Base-by-base conservation (phyloP, 768 basidiomycete genomes). In the Coprinellus aureogranulatus region DNA sequence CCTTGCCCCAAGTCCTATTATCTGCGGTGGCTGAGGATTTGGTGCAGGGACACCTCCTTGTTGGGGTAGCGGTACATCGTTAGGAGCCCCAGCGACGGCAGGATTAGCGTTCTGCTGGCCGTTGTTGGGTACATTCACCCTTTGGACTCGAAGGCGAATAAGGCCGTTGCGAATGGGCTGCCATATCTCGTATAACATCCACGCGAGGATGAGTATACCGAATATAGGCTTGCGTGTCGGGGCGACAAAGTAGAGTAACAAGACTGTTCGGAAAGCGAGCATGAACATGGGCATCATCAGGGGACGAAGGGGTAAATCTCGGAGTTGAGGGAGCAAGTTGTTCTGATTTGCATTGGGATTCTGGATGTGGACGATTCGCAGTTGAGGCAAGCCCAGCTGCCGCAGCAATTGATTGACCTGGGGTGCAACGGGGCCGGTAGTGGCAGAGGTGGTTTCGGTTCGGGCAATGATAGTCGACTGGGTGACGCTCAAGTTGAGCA, bases 121-220 rank as follows among this genome's bases (percentile, higher is more conserved):
- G 49, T 56, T 40, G 57, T 44, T 54, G 31, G 41, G 40, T 23
- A 60, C 58, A 23, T 34, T 34, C 34, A 51, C 23, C 12, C 65
- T 68, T 34, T 63, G 64, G 47, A 63, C 64, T 22, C 72, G 66
- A 34, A 72, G 70, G 22, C 64, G 72, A 54, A 70, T 64, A 27
- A 76, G 64, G 49, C 64, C 81, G 62, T 70, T 78, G 39, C 85
- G 79, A 57, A 90, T 79, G 25, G 86, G 85, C 52, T 80, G 81
- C 87, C 87, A 89, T 31, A 87, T 83, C 68, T 91, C 89, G 67
- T 88, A 91, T 25, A 87, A 55, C 68, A 89, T 82, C 87, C 87
- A 90, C 2, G 77, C 81, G 23, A 85, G 70, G 28, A 91, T 78
- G 56, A 90, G 71, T 39, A 88, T 61, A 34, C 84, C 87, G 58